phyloP scores from a whole-genome alignment of 768 basidiomycete species.

The Ephemerocybe angulata region DNA sequence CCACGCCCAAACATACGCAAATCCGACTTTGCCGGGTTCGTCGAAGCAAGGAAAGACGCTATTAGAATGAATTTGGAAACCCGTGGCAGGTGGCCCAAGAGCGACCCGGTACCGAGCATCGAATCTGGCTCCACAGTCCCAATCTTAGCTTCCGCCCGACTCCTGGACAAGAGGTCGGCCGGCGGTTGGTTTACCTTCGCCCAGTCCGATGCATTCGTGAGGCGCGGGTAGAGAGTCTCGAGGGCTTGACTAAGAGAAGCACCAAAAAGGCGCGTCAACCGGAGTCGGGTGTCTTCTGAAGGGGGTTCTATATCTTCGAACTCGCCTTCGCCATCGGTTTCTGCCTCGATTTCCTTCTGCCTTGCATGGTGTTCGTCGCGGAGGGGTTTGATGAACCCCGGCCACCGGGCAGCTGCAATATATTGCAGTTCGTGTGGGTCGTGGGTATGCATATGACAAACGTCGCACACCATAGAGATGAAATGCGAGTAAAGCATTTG shows the following conservation, averaged over 20 bases:
- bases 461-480: conserved; percentile 50
- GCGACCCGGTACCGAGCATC: background rate
- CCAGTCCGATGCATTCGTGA: conserved; percentile 64
- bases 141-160: conserved; percentile 17
- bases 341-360: conserved; percentile 19
- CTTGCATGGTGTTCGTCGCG: conserved; percentile 42
- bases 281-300: conserved; percentile 58
- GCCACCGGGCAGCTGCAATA: conserved; percentile 76
- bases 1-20: conserved; percentile 79
- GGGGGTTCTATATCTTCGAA: conserved; percentile 31
- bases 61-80: conserved; percentile 75
- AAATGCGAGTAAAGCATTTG: conserved; percentile 64
- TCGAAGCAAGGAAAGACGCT: conserved; percentile 77
- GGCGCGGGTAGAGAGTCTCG: conserved; percentile 65
- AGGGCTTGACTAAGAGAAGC: conserved; percentile 59
- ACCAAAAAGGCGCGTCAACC: conserved; percentile 60
- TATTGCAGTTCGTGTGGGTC: conserved; percentile 72
- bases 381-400: conserved; percentile 70
- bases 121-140: conserved; percentile 2
- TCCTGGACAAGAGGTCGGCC: conserved; percentile 32
- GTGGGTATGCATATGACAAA: conserved; percentile 60
- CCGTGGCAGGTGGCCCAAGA: conserved; percentile 39
- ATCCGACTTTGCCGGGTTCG: conserved; percentile 80
- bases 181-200: conserved; percentile 48
- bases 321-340: conserved; percentile 21